phyloP scores from a whole-genome alignment of 768 basidiomycete genomes.

The Lanmaoa rubissima region DNA sequence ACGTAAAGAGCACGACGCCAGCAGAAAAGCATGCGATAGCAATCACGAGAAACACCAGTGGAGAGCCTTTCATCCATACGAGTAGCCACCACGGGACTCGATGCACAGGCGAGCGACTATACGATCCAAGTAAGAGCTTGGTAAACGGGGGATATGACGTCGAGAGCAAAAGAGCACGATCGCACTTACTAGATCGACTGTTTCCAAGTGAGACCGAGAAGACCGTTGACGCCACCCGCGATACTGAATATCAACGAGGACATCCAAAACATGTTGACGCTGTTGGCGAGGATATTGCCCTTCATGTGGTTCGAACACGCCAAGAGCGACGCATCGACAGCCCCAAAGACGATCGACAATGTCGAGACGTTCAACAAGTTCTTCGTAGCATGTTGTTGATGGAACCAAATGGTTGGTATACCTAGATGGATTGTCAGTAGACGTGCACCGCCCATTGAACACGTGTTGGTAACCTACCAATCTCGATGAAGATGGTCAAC shows the following conservation, averaged over 20 bases:
- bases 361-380: conserved; percentile 52
- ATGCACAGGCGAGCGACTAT: conserved; percentile 47
- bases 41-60: conserved; percentile 77
- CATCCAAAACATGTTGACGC: conserved; percentile 54
- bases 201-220: conserved; percentile 53
- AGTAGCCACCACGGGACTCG: conserved; percentile 56
- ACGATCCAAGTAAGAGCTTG: neutral
- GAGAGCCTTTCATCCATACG: conserved; percentile 83
- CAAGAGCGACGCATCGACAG: conserved; percentile 49
- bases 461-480: conserved; percentile 35
- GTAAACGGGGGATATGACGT: neutral
- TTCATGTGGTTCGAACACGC: conserved; percentile 39
- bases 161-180: neutral
- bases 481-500: conserved; percentile 48
- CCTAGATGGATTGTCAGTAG: conserved; percentile 28
- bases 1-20: conserved; percentile 73
- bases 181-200: conserved; percentile 49
- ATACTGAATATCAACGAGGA: conserved; percentile 52
- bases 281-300: conserved; percentile 31
- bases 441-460: neutral
- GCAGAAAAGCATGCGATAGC: conserved; percentile 81
- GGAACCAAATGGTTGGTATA: conserved; percentile 51
- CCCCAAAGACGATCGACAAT: conserved; percentile 53
- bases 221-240: conserved; percentile 49
- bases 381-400: conserved; percentile 46